Evolutionary conservation across 805 yeast species (phyloP).

Genomic region (Wickerhamomyces chaumierensis): DNA sequence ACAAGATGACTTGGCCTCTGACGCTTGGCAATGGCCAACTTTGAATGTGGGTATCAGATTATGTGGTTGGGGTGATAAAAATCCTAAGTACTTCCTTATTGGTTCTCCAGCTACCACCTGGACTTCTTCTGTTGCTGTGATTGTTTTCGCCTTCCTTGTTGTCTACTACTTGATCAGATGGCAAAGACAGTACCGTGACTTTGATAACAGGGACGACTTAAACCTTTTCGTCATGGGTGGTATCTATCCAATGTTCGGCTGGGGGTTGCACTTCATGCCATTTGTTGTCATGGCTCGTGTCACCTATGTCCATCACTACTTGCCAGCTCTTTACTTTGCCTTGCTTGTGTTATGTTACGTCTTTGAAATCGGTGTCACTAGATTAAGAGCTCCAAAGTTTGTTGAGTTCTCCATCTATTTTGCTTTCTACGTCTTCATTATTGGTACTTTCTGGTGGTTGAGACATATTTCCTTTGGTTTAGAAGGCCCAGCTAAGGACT

Average conservation of each 20-base stretch:
- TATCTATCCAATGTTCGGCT: conserved; percentile 67
- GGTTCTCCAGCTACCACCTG: conserved; percentile 76
- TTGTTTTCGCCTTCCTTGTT: conserved; percentile 37
- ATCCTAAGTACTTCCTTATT: conserved; percentile 51
- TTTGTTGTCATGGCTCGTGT: conserved; percentile 78
- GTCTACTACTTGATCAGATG: conserved; percentile 37
- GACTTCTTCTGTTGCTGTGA: conserved; percentile 52
- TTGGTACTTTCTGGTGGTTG: conserved; percentile 47
- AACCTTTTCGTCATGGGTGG: conserved; percentile 59
- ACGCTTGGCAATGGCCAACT: conserved; percentile 89
- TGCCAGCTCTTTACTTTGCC: conserved; percentile 77
- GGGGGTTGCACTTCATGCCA: conserved; percentile 71
- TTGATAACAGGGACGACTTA: conserved; percentile 32
- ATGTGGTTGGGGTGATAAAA: conserved; percentile 57
- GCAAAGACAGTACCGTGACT: conserved; percentile 71
- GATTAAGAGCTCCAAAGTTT: conserved; percentile 11
- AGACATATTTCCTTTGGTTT: conserved; percentile 60
- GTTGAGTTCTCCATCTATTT: conserved; percentile 25
- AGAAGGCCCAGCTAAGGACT: conserved; percentile 33
- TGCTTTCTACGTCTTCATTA: conserved; percentile 29
- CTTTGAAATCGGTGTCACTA: conserved; percentile 37
- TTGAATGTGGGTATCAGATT: conserved; percentile 63
- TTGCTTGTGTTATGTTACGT: conserved; percentile 34
- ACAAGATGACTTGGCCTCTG: conserved; percentile 58
- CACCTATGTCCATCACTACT: conserved; percentile 75